Conservation (phyloP, 2,329 filamentous ascomycete genomes). For the Aspergillus persii region DNA sequence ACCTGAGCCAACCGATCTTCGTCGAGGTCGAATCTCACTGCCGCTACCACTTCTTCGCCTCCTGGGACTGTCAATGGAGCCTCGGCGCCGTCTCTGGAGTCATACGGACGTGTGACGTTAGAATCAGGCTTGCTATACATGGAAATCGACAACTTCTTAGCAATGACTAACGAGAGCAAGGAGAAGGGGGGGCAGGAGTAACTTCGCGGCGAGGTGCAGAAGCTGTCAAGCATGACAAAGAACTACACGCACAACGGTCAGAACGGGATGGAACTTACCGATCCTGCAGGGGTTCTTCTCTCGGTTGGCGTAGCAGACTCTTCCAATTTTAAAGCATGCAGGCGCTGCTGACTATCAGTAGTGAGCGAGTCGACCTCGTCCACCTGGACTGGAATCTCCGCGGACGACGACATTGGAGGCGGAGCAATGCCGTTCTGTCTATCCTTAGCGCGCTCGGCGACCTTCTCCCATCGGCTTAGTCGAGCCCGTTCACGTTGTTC, state of each 20-base stretch:
- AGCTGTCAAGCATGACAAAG: conserved; percentile 22
- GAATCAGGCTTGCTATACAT: conserved; percentile 46
- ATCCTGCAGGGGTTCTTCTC: conserved; percentile 42
- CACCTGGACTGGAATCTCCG: conserved; percentile 45
- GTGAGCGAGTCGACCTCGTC: conserved; percentile 78
- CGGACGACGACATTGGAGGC: conserved; percentile 34
- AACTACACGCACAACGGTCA: conserved; percentile 15
- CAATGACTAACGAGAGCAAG: conserved; percentile 32
- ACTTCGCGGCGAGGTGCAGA: conserved; percentile 13
- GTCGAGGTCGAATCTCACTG: conserved; percentile 41
- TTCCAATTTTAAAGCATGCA: conserved; percentile 89
- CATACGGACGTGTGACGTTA: conserved; percentile 46
- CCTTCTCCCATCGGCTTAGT: conserved; percentile 83
- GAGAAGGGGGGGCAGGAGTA: conserved; percentile 14
- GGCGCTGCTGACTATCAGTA: conserved; percentile 79
- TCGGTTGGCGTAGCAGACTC: conserved; percentile 55
- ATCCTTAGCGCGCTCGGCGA: conserved; percentile 75
- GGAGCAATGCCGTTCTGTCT: conserved; percentile 53
- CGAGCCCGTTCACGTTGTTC: conserved; percentile 78
- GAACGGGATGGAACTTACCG: conserved; percentile 43
- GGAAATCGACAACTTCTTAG: conserved; percentile 39
- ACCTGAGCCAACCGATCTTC: conserved; percentile 39
- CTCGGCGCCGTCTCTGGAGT: conserved; percentile 48
- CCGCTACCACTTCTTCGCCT: conserved; percentile 43
- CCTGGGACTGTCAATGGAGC: conserved; percentile 40